Evolutionary conservation across 495 filamentous ascomycete genomes (phyloP), one percentile per base, ranked within the genome.

Genomic region (Umbilicaria muhlenbergii): DNA sequence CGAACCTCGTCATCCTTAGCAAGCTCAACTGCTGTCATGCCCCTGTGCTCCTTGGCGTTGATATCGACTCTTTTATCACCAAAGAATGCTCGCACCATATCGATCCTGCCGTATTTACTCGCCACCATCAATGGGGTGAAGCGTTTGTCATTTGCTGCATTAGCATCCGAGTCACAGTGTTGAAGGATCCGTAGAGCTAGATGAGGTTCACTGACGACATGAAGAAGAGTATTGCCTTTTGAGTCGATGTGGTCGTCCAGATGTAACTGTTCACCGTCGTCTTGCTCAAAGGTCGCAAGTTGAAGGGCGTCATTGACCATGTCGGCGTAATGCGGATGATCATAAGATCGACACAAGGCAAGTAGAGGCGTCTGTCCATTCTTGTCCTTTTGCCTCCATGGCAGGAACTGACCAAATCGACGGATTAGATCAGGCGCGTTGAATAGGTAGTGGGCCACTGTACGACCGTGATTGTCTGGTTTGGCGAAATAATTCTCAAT

Each of bases 1-100:
- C 92, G 75, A 16, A 99, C 82, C 52, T 99, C 92, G 53, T 99
- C 92, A 56, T 99, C 92, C 56, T 99, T 99, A 11, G 92, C 92
- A 37, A 99, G 67, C 58, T 99, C 92, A 13, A 96, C 86, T 2
- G 92, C 92, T 19, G 89, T 95, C 53, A 99, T 67, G 2, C 92
- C 92, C 41, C 92, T 76, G 11, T 83, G 58, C 50, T 99, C 92
- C 56, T 82, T 86, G 19, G 86, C 76, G 32, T 78, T 73, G 1
- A 86, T 63, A 58, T 99, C 92, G 5, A 95, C 86, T 44, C 92
- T 68, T 13, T 83, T 70, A 58, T 96, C 92, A 38, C 75, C 71
- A 55, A 94, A 95, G 11, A 99, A 68, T 13, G 78, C 78, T 44
- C 87, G 74, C 6, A 99, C 89, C 70, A 88, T 81, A 48, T 95